Percentiles rank a stretch among this genome's conserved stretches.
phyloP scores from a whole-genome alignment of 2,329 filamentous ascomycete genomes.

The Colletotrichum lentis region DNA sequence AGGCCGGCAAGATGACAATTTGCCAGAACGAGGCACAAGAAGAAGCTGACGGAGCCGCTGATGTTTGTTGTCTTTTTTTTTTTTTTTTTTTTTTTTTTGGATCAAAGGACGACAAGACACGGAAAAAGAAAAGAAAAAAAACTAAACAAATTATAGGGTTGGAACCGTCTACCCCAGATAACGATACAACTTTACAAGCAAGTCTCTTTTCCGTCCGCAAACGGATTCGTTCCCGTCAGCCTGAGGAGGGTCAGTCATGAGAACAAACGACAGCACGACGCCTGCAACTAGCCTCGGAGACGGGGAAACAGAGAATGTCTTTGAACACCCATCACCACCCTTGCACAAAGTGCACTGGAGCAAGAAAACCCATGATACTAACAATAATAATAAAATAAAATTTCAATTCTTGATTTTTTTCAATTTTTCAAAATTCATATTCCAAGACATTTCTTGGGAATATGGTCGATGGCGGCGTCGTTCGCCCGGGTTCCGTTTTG shows the following conservation, averaged over 20 bases:
- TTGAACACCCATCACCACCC: neutral
- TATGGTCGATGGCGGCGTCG: too few species aligned
- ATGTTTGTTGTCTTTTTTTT: neutral
- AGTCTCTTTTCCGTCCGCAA: conserved; percentile 26
- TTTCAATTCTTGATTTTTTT: too few species aligned
- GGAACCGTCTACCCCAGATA: conserved; percentile 20
- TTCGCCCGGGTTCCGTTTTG: conserved; percentile 6
- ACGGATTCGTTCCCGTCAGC: conserved; percentile 26
- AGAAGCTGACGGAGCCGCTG: neutral
- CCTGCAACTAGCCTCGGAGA: conserved; percentile 29
- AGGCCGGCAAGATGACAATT: neutral
- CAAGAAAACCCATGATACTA: too few species aligned
- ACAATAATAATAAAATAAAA: neutral
- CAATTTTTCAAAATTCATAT: neutral
- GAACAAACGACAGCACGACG: conserved; percentile 24
- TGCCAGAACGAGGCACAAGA: neutral
- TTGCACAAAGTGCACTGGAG: neutral
- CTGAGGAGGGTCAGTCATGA: conserved; percentile 19
- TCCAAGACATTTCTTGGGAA: neutral
- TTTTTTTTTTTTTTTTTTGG: too few species aligned
- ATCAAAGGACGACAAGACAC: neutral
- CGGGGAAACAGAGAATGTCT: neutral
- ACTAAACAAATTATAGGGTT: conserved; percentile 9
- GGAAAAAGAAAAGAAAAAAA: neutral
- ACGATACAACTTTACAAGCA: conserved; percentile 3